Evolutionary conservation across 2,329 filamentous ascomycete species (phyloP).

Genomic region (Nemania abortiva): DNA sequence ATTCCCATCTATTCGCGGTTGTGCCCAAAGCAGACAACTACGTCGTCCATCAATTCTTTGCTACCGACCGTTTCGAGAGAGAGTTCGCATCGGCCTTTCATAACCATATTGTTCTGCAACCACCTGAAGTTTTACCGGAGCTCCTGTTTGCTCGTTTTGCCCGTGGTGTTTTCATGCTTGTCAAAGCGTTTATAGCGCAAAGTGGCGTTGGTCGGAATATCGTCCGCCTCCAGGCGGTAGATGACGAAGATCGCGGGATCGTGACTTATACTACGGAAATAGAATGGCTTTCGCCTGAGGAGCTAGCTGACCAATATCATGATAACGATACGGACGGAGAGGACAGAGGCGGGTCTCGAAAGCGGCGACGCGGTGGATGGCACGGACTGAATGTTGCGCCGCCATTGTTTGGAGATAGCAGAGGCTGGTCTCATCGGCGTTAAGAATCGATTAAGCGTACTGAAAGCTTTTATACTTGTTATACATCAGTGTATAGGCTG

Average conservation of each 20-base stretch:
- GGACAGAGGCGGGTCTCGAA: no score
- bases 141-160: constrained; percentile 14
- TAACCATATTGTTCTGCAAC: constrained; percentile 2
- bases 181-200: constrained; percentile 11
- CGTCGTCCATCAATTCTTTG: not conserved
- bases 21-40: constrained; percentile 13
- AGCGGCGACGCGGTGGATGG: no score
- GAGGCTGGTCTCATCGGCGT: no score
- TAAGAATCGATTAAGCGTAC: no score
- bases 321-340: constrained; percentile 11
- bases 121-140: constrained; percentile 5
- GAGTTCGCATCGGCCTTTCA: constrained; percentile 15
- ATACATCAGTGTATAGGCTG: no score
- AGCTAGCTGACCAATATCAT: constrained; percentile 15
- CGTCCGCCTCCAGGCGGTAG: constrained; percentile 5
- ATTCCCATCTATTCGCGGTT: constrained; percentile 3
- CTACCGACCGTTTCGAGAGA: not conserved
- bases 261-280: not conserved
- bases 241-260: not conserved
- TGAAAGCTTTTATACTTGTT: no score
- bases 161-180: constrained; percentile 6
- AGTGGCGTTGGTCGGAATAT: constrained; percentile 8
- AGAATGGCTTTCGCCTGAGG: constrained; percentile 21
- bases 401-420: no score
- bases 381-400: no score